Evolutionary conservation across 2,329 filamentous ascomycete genomes (phyloP).

Genomic region (Chrysosporium queenslandicum): DNA sequence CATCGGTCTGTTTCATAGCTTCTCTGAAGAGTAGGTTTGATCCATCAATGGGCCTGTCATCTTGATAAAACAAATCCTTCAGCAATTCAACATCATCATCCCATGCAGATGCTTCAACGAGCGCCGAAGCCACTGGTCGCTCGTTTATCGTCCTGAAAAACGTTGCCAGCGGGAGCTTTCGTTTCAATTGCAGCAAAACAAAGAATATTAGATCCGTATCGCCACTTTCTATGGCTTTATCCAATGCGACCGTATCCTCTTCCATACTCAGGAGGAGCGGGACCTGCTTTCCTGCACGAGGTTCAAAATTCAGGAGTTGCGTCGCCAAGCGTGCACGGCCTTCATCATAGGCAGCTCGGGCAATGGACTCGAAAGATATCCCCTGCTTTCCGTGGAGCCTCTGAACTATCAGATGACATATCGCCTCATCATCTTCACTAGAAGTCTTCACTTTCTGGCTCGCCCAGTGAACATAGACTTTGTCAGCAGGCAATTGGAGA

Average conservation of each 20-base stretch:
- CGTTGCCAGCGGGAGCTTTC: slow-evolving; percentile 75
- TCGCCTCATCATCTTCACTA: slow-evolving; percentile 73
- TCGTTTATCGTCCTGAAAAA: slow-evolving; percentile 90
- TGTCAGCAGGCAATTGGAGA: slow-evolving; percentile 72
- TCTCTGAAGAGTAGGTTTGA: slow-evolving; percentile 80
- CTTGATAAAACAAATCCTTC: slow-evolving; percentile 96
- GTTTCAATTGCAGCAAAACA: slow-evolving; percentile 77
- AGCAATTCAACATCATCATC: slow-evolving; percentile 72
- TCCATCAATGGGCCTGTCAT: slow-evolving; percentile 80
- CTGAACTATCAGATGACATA: slow-evolving; percentile 77
- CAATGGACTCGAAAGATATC: slow-evolving; percentile 92
- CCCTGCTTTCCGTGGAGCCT: slow-evolving; percentile 78
- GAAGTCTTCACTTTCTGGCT: slow-evolving; percentile 84
- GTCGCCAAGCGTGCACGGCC: slow-evolving; percentile 82
- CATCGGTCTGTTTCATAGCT: slow-evolving; percentile 62
- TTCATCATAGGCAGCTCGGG: slow-evolving; percentile 86
- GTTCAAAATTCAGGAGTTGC: slow-evolving; percentile 83
- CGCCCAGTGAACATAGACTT: slow-evolving; percentile 95
- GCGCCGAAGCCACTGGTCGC: slow-evolving; percentile 72
- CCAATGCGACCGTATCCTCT: slow-evolving; percentile 85
- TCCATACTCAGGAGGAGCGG: slow-evolving; percentile 89
- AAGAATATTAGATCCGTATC: slow-evolving; percentile 89
- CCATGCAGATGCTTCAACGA: slow-evolving; percentile 75
- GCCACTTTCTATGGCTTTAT: slow-evolving; percentile 92
- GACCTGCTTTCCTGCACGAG: slow-evolving; percentile 89